Evolutionary conservation across 164 flowering plant genomes (phyloP).

Genomic region (Platanus orientalis): DNA sequence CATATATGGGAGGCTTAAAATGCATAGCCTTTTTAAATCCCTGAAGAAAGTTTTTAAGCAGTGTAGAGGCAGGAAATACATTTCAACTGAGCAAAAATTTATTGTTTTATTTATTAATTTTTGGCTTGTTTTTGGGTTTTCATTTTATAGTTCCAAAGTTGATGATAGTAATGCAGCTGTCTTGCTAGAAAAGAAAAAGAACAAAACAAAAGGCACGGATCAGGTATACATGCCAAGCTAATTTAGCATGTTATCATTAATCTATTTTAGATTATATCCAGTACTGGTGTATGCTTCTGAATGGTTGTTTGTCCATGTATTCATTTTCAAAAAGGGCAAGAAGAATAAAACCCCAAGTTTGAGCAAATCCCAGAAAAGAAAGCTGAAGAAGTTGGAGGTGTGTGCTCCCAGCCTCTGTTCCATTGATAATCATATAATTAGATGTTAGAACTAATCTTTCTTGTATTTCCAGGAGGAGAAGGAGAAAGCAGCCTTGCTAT

Average conservation of each 20-base stretch:
- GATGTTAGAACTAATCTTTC: neutral
- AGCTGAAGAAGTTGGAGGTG: conserved; percentile 75
- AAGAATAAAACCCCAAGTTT: conserved; percentile 17
- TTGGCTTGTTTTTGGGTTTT: neutral
- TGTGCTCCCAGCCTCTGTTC: neutral
- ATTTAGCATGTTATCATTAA: neutral
- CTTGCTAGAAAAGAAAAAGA: conserved; percentile 40
- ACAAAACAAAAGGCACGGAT: conserved; percentile 22
- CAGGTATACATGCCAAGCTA: conserved; percentile 27
- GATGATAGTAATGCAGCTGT: conserved; percentile 53
- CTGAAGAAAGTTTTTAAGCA: neutral
- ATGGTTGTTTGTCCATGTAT: neutral
- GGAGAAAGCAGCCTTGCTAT: conserved; percentile 34
- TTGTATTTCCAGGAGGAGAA: conserved; percentile 60
- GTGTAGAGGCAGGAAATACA: neutral
- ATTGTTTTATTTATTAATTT: neutral
- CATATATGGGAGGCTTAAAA: no score
- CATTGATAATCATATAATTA: neutral
- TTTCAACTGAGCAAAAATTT: neutral
- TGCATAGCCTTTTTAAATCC: no score
- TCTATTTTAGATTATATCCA: neutral
- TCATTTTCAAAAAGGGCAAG: conserved; percentile 17
- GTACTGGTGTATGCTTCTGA: neutral
- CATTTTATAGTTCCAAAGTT: conserved; percentile 16
- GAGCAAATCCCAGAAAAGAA: conserved; percentile 68